Base-by-base conservation (phyloP, 441 rosid genomes). In the Brassica balearica region DNA sequence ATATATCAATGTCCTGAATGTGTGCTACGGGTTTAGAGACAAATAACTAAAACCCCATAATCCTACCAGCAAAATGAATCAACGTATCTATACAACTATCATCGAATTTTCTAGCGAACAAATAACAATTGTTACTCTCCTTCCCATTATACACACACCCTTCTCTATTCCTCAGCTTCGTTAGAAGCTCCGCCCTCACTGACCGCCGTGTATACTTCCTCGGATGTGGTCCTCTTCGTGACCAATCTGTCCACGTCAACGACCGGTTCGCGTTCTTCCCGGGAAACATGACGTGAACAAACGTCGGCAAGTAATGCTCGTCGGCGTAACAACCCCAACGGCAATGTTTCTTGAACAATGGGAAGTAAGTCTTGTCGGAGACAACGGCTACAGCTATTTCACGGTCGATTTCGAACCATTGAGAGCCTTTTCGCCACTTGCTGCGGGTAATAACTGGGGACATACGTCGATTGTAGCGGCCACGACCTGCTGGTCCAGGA, bases 371-470 rank as follows among this genome's bases (percentile, higher is more conserved):
- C 0, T 10, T 36, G 78, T 94, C 96, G 0, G 92, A 82, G 34
- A 92, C 81, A 0, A 88, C 86, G 10, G 89, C 89, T 0, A 77
- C 0, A 3, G 98, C 96, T 1, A 92, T 74, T 8, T 46, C 80
- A 0, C 97, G 88, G 68, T 91, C 86, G 59, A 91, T 80, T 15
- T 87, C 91, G 2, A 94, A 91, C 97, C 96, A 94, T 1, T 94
- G 98, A 0, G 98, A 90, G 4, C 96, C 98, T 72, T 94, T 92
- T 46, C 97, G 86, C 97, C 98, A 94, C 5, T 84, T 83, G 0
- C 56, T 0, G 4, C 83, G 72, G 1, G 1, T 41, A 1, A 94
- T 74, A 1, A 60, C 0, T 0, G 96, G 92, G 8, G n/a, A 61
- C 96, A 94, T 89, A 20, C 8, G 55, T 0, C 9, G 34, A 63